Conservation (phyloP, 257 asterid genomes). For the Solanum tarijense region DNA sequence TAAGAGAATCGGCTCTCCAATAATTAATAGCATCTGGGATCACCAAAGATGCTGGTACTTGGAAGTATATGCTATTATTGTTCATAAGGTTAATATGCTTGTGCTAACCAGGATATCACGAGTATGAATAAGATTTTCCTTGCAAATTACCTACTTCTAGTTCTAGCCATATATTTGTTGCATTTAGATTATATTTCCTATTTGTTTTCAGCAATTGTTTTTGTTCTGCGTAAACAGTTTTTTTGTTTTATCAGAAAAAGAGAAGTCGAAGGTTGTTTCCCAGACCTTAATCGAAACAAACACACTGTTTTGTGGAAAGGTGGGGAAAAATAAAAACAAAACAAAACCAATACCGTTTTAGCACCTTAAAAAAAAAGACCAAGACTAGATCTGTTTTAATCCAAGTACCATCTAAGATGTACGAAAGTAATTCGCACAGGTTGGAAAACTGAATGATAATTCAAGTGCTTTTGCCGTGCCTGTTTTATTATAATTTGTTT, state of each 20-base stretch:
- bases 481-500: background rate
- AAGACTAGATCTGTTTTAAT: background rate
- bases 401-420: background rate
- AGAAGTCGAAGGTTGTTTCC: background rate
- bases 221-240: background rate
- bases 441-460: background rate
- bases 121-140: background rate
- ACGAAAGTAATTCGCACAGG: background rate
- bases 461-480: background rate
- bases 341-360: background rate
- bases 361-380: background rate
- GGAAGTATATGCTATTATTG: background rate
- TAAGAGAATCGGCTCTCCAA: background rate
- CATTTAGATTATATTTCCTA: background rate
- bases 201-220: background rate
- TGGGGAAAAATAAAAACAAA: background rate
- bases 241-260: background rate
- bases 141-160: background rate
- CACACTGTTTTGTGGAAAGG: background rate
- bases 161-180: background rate
- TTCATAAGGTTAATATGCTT: background rate
- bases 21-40: background rate
- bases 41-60: background rate
- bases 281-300: background rate
- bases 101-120: background rate